Evolutionary conservation across 148 eudicot genomes (phyloP), one percentile per base, ranked within the genome.

Genomic region (Vaccinium corymbosum): DNA sequence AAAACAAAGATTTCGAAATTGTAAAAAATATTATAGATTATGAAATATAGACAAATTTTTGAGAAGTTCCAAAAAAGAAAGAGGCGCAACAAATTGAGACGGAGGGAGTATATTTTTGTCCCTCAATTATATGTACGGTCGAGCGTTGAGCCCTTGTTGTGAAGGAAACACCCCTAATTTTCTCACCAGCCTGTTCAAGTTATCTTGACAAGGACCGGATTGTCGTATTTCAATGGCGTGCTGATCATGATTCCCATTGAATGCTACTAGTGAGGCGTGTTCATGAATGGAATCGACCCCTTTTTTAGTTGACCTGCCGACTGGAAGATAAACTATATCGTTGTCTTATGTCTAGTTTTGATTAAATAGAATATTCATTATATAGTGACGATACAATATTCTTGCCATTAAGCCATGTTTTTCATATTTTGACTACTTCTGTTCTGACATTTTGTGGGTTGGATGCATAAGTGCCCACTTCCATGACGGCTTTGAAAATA

Each of bases 291-390:
- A 46, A 25, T 46, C 46, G n/a, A 73, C 72, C 61, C 50, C 27
- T 48, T 80, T 80, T 8, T 55, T 85, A 52, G 84, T 85, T 85
- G 84, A 81, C 87, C 87, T 81, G 64, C 22, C 38, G 50, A 61
- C 76, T 15, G 10, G 46, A 74, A 81, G 25, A 76, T 1, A 22
- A 66, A 66, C 72, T 66, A 25, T 66, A 22, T 25, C 72, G 29
- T 70, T 51, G n/a, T 42, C 53, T 19, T 50, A 7, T 50, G 17
- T 3, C 59, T 35, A 25, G 16, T 20, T 14, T 49, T 19, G 20
- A 5, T 71, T 32, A 72, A 71, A 29, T 6, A 52, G 42, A 14
- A 42, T 42, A 42, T 14, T 72, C 6, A 48, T 7, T 4, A 35
- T 35, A 35, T 35, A 19, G 5, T 8, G 11, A 35, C 25, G 73